Evolutionary conservation across 1,139 yeast species (phyloP).

Genomic region (Protomyces lactucae-debilis): DNA sequence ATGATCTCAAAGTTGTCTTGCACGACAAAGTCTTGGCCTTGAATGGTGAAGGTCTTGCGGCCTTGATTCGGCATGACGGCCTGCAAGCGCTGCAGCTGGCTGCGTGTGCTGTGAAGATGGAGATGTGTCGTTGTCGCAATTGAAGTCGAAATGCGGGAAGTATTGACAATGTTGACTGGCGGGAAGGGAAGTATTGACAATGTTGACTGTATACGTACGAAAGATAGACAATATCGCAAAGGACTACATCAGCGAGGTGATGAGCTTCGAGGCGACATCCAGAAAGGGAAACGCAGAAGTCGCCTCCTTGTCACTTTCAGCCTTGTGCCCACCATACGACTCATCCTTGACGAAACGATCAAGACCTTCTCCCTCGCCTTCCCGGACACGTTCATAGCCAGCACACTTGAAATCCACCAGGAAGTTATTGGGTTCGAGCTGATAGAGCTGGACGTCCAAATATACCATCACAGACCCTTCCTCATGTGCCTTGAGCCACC

Average conservation of each 20-base stretch:
- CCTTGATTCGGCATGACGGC: slow-evolving; percentile 4
- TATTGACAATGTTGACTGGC: background rate
- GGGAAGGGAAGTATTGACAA: background rate
- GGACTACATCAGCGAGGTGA: slow-evolving; percentile 19
- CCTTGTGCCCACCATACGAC: slow-evolving; percentile 19
- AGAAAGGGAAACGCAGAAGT: slow-evolving; percentile 30
- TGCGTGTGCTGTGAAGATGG: background rate
- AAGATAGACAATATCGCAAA: background rate
- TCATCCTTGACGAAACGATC: slow-evolving; percentile 11
- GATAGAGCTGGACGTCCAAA: slow-evolving; percentile 95
- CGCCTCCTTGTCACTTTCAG: slow-evolving; percentile 28
- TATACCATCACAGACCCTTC: slow-evolving; percentile 54
- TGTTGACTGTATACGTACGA: background rate
- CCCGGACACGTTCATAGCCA: slow-evolving; percentile 48
- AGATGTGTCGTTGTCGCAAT: background rate
- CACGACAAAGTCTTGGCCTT: slow-evolving; percentile 26
- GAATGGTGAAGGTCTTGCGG: slow-evolving; percentile 12
- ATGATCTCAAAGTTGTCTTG: slow-evolving; percentile 50
- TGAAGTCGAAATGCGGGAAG: background rate
- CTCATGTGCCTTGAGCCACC: slow-evolving; percentile 76
- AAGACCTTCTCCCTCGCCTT: slow-evolving; percentile 8
- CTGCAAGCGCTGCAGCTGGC: no score
- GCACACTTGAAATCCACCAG: slow-evolving; percentile 96
- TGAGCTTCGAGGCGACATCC: slow-evolving; percentile 28
- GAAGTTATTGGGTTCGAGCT: slow-evolving; percentile 90